Evolutionary conservation across 176 grass and related monocot species (phyloP).

Genomic region (Aegilops umbellulata): DNA sequence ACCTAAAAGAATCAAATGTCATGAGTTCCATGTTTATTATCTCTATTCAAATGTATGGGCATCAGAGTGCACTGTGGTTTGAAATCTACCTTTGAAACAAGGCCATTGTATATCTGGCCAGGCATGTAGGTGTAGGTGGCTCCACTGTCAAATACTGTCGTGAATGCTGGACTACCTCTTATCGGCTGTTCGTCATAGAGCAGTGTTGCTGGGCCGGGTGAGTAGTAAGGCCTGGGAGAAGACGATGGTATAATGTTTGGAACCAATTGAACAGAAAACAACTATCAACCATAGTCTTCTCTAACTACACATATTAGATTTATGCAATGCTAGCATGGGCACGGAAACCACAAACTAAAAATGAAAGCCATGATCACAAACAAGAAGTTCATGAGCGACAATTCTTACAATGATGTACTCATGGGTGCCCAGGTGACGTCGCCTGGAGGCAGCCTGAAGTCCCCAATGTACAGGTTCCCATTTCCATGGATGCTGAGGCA

Average conservation of each 20-base stretch:
- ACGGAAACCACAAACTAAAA: too few species aligned
- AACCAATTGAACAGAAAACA: neutral
- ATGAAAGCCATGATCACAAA: too few species aligned
- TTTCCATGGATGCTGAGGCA: conserved; percentile 66
- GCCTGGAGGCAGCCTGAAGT: conserved; percentile 58
- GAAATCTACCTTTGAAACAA: conserved; percentile 65
- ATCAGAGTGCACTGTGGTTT: neutral
- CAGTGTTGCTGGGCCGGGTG: conserved; percentile 67
- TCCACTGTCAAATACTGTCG: conserved; percentile 80
- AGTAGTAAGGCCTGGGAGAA: conserved; percentile 78
- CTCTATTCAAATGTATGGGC: neutral
- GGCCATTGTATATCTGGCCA: conserved; percentile 63
- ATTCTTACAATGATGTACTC: neutral
- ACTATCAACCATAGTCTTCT: neutral
- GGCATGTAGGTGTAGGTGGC: conserved; percentile 87
- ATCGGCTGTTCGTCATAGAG: conserved; percentile 49
- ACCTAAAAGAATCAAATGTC: conserved; percentile 43
- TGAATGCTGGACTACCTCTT: conserved; percentile 49
- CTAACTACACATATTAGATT: neutral
- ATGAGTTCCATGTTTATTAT: conserved; percentile 17
- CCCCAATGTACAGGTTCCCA: conserved; percentile 81
- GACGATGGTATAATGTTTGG: neutral
- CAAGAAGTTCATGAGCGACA: too few species aligned
- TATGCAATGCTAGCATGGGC: conserved; percentile 23
- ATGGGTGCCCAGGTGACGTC: conserved; percentile 61